Evolutionary conservation across 2,329 filamentous ascomycete genomes (phyloP).

Genomic region (Macrophomina pseudophaseolina): DNA sequence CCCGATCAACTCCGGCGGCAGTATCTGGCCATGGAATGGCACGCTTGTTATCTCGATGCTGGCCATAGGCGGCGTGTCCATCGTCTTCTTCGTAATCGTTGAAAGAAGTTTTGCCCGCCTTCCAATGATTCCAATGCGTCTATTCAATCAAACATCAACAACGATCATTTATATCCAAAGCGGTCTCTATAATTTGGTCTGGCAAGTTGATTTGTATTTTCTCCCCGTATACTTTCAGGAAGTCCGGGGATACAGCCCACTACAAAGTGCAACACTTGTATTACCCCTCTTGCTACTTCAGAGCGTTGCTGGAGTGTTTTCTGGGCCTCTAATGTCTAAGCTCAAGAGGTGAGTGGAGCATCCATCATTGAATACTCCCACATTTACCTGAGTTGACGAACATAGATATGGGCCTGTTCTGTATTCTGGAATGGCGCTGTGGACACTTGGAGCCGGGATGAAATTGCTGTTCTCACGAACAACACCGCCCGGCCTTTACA

Average conservation of each 20-base stretch:
- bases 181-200: not conserved
- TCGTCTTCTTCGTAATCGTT: not conserved
- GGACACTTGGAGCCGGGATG: constrained; percentile 35
- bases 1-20: constrained; percentile 2
- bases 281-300: constrained; percentile 35
- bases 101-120: constrained; percentile 1
- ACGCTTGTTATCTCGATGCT: constrained; percentile 5
- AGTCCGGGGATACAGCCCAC: constrained; percentile 33
- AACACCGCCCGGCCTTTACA: constrained; percentile 31
- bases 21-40: constrained; percentile 11
- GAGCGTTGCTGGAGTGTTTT: constrained; percentile 30
- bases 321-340: constrained; percentile 32
- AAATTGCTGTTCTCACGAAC: constrained; percentile 34
- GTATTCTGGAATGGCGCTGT: constrained; percentile 32
- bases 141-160: not conserved
- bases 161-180: constrained; percentile 5
- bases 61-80: not conserved
- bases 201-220: constrained; percentile 35
- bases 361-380: too few relatives aligned
- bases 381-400: not conserved
- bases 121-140: constrained; percentile 5
- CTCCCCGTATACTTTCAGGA: constrained; percentile 50
- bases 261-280: constrained; percentile 33
- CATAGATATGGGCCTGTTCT: constrained; percentile 30
- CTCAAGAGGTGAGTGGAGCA: constrained; percentile 30